Base-by-base conservation (phyloP, 768 basidiomycete genomes). In the Pleurotus salmoneostramineus region DNA sequence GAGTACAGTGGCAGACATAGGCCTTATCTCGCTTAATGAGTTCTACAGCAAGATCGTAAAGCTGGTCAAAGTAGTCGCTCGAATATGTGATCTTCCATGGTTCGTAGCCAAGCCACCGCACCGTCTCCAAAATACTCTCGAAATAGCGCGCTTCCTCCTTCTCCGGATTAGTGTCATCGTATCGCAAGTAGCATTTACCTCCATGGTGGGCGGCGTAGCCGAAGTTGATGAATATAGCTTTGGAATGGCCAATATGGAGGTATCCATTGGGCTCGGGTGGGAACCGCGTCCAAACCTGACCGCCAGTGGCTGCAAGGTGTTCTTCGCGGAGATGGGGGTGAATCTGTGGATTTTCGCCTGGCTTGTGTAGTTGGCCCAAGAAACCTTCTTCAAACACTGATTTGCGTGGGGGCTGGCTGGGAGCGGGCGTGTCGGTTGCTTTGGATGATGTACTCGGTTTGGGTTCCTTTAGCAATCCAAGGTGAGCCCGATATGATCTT, bases 1-100 rank as follows among this genome's bases (percentile, higher is more conserved):
- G 92, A 64, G 91, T 90, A 71, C 96, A 98, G 68, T 96, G 91
- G 66, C 95, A 97, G 1, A 98, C 86, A 75, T 98, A 99, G 5
- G 91, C 97, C 73, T 93, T 92, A 64, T 91, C 94, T 31, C 92
- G 80, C 70, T 85, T 87, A 61, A 95, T 95, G 51, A 98, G 75
- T 66, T 95, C 88, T 14, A 92, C 80, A 1, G 95, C 97, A 33
- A 98, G 80, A 5, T 88, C 87, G 64, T 94, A 91, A 21, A 99
- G 75, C 66, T 87, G 76, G 56, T 89, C 82, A 69, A 99, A 99
- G 73, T 99, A 92, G 72, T 98, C 96, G 68, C 94, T 97, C 49
- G 96, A 98, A 73, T 98, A 98, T 3, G 97, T 98, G 78, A 99
- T 95, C 72, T 93, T 93, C 92, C 91, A 98, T 3, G 97, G 97